A percentile compares a stretch with the other conserved stretches of the same genome.
These are phyloP conservation scores for Aulographum hederae DNA, from an alignment of 2,329 filamentous ascomycete species.

Conservation along the genomic window DNA sequence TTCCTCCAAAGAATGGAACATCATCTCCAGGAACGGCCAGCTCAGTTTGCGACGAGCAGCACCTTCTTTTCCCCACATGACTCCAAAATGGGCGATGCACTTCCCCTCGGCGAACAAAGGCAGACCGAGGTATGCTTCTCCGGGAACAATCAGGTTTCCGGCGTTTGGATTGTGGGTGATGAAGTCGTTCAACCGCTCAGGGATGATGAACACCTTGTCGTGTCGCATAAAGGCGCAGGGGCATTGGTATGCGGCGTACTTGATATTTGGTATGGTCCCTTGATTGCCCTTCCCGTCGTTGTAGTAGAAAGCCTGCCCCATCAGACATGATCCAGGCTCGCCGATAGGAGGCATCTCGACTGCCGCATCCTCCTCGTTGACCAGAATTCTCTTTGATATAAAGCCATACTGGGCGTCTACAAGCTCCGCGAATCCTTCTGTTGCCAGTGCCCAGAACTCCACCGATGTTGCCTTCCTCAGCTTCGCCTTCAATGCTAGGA, in stretches of 20 bases:
- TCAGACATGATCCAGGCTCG: slow-evolving; percentile 41
- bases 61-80: slow-evolving; percentile 52
- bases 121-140: slow-evolving; percentile 46
- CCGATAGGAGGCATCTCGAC: slow-evolving; percentile 43
- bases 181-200: slow-evolving; percentile 40
- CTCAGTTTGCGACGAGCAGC: slow-evolving; percentile 26
- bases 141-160: slow-evolving; percentile 32
- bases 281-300: slow-evolving; percentile 37
- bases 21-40: slow-evolving; percentile 50
- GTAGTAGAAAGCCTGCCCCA: slow-evolving; percentile 49
- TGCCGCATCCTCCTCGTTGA: slow-evolving; percentile 37
- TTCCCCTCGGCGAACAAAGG: slow-evolving; percentile 47
- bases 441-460: slow-evolving; percentile 42
- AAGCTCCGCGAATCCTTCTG: slow-evolving; percentile 45
- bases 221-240: slow-evolving; percentile 53
- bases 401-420: slow-evolving; percentile 49
- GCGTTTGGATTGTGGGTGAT: slow-evolving; percentile 38
- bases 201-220: slow-evolving; percentile 52
- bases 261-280: slow-evolving; percentile 38
- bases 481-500: slow-evolving; percentile 39
- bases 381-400: slow-evolving; percentile 44
- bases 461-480: slow-evolving; percentile 35
- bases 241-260: slow-evolving; percentile 45
- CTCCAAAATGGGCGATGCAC: slow-evolving; percentile 52
- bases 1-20: slow-evolving; percentile 51